Evolutionary conservation across 2,329 filamentous ascomycete species (phyloP).

Genomic region (Pseudophaeomoniella oleicola): DNA sequence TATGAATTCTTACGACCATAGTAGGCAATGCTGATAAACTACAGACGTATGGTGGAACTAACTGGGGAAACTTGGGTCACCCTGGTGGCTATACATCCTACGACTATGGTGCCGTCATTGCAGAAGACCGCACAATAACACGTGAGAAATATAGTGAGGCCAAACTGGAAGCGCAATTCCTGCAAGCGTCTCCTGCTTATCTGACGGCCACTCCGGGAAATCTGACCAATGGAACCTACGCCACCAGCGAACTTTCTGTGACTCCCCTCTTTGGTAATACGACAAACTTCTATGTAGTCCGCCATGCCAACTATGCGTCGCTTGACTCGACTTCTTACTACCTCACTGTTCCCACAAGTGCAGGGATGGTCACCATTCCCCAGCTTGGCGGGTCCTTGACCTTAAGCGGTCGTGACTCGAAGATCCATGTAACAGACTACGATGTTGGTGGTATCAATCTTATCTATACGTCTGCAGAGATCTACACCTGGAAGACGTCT

Average conservation of each 20-base stretch:
- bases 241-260: conserved; percentile 36
- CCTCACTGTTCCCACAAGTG: conserved; percentile 37
- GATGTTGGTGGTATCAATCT: conserved; percentile 23
- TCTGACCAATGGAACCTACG: conserved; percentile 28
- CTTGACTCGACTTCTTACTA: conserved; percentile 44
- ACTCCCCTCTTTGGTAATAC: conserved; percentile 46
- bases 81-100: conserved; percentile 45
- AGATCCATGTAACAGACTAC: conserved; percentile 28
- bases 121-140: conserved; percentile 52
- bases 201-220: conserved; percentile 43
- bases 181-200: conserved; percentile 58
- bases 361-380: conserved; percentile 23
- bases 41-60: conserved; percentile 53
- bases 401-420: conserved; percentile 27
- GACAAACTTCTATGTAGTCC: conserved; percentile 49
- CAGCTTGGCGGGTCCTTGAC: conserved; percentile 24
- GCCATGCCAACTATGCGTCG: conserved; percentile 52
- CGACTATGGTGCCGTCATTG: conserved; percentile 49
- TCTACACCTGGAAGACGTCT: conserved; percentile 25
- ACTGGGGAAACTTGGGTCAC: conserved; percentile 69
- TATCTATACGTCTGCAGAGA: conserved; percentile 28
- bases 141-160: conserved; percentile 69
- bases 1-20: background rate
- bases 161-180: conserved; percentile 62
- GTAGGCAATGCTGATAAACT: background rate